Percentiles rank a stretch among this genome's conserved stretches.
phyloP scores from a whole-genome alignment of 1,284 basidiomycete species.

The Earliella scabrosa region DNA sequence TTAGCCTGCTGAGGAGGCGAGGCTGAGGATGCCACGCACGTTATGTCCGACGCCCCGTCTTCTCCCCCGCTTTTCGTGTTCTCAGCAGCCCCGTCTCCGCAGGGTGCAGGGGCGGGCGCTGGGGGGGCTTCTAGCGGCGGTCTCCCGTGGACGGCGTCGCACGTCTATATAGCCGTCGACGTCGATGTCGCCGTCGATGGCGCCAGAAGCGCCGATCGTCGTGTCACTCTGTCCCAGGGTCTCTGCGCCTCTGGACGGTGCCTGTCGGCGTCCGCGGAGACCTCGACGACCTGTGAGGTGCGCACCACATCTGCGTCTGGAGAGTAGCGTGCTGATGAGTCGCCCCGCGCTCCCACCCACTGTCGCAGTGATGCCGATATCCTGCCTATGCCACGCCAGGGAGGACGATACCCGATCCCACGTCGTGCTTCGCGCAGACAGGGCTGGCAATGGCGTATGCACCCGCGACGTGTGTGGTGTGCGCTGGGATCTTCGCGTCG shows the following conservation, averaged over 20 bases:
- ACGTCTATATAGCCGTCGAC: not conserved
- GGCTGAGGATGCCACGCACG: not conserved
- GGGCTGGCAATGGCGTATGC: not conserved
- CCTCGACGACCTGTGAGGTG: too few relatives aligned
- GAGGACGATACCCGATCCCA: too few relatives aligned
- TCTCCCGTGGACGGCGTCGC: not conserved
- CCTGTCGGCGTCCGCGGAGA: not conserved
- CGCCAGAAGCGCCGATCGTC: too few relatives aligned
- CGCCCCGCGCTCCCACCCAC: not conserved
- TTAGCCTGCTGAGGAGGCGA: too few relatives aligned
- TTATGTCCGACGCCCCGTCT: slow-evolving; percentile 1
- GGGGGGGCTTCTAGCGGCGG: too few relatives aligned
- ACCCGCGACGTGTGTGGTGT: not conserved
- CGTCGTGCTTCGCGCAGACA: slow-evolving; percentile 5
- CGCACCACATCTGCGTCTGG: too few relatives aligned
- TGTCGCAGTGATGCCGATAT: not conserved
- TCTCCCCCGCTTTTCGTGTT: not conserved
- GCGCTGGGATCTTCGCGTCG: not conserved
- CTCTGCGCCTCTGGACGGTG: too few relatives aligned
- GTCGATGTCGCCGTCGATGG: too few relatives aligned
- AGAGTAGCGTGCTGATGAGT: too few relatives aligned
- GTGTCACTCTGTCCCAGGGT: too few relatives aligned
- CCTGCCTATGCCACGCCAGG: not conserved
- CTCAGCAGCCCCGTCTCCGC: not conserved
- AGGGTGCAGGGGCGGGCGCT: too few relatives aligned